Conservation (phyloP, 345 rosid genomes). For the Litchi chinensis region DNA sequence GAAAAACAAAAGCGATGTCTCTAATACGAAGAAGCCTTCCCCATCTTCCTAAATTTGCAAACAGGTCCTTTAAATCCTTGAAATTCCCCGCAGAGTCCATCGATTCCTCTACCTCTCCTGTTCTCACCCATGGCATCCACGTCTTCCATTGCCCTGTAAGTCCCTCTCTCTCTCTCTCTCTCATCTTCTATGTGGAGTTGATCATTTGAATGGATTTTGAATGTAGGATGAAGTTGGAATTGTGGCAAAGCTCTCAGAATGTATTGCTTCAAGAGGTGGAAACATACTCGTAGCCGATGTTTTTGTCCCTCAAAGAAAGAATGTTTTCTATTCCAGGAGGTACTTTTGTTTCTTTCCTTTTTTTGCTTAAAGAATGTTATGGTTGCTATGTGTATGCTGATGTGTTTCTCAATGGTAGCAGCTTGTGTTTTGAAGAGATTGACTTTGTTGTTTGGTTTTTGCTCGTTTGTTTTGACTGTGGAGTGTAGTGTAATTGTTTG, state of each 20-base stretch:
- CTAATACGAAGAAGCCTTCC: constrained; percentile 39
- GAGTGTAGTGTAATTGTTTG: not conserved
- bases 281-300: constrained; percentile 92
- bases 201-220: constrained; percentile 11
- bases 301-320: constrained; percentile 77
- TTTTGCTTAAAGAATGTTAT: not conserved
- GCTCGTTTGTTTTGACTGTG: not conserved
- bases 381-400: not conserved
- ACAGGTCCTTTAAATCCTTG: constrained; percentile 50
- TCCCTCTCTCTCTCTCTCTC: not conserved
- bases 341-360: constrained; percentile 15
- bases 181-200: not conserved
- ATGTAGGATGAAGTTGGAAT: constrained; percentile 83
- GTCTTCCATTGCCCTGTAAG: constrained; percentile 92
- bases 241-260: constrained; percentile 86
- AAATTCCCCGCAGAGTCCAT: constrained; percentile 47
- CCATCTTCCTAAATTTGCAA: constrained; percentile 44
- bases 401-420: not conserved
- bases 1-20: constrained; percentile 31
- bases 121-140: constrained; percentile 77
- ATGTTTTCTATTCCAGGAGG: constrained; percentile 94
- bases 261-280: constrained; percentile 91
- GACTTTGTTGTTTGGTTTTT: constrained; percentile 7
- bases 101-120: constrained; percentile 46
- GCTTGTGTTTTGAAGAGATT: not conserved